phyloP scores from a whole-genome alignment of 73 alveolate species.

The Uronychia binucleata region DNA sequence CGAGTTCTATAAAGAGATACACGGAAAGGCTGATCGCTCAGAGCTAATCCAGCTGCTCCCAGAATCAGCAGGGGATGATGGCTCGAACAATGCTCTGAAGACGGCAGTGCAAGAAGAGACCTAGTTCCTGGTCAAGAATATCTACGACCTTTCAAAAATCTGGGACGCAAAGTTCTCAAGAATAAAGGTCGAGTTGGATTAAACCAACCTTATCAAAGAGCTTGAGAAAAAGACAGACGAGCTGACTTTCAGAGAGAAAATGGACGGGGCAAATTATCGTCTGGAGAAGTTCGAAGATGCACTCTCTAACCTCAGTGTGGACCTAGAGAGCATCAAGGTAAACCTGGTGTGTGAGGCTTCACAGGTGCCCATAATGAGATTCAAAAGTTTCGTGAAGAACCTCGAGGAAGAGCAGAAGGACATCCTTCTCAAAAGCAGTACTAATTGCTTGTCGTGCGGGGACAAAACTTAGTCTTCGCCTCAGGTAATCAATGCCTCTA shows the following conservation, averaged over 20 bases:
- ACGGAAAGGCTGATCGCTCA: neutral
- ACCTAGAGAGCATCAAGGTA: neutral
- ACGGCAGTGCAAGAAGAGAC: neutral
- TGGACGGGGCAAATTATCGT: neutral
- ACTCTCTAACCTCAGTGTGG: neutral
- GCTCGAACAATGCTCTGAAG: neutral
- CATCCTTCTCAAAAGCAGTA: neutral
- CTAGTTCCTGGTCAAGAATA: neutral
- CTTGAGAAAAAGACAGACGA: neutral
- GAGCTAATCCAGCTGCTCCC: neutral
- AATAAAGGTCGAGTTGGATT: neutral
- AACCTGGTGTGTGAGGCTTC: no score
- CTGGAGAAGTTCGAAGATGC: neutral
- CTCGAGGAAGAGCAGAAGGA: neutral
- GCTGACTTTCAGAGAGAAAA: neutral
- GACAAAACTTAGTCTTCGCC: neutral
- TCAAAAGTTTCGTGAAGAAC: neutral
- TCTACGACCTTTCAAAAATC: neutral
- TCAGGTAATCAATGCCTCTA: no score
- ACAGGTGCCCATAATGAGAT: no score
- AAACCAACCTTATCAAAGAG: neutral
- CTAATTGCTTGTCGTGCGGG: neutral
- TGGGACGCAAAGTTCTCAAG: neutral
- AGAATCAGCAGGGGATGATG: neutral
- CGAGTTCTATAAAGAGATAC: neutral